A percentile compares a stretch with the other conserved stretches of the same genome.
Evolutionary conservation across 2,329 filamentous ascomycete genomes (phyloP).

Genomic region (Beauveria australis): DNA sequence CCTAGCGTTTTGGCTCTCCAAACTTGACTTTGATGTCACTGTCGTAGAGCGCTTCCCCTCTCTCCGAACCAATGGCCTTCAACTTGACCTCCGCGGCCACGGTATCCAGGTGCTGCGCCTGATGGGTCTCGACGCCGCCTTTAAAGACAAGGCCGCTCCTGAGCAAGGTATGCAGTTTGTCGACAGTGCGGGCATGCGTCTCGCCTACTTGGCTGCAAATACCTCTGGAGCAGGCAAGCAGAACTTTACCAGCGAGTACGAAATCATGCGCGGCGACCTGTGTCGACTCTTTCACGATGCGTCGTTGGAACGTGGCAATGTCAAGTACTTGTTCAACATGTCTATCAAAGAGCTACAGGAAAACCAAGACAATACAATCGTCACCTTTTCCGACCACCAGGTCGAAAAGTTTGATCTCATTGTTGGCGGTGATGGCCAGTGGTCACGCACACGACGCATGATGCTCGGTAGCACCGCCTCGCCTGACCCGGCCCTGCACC

Average conservation of each 20-base stretch:
- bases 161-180: slow-evolving; percentile 40
- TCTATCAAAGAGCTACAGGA: slow-evolving; percentile 17
- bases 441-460: slow-evolving; percentile 38
- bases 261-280: slow-evolving; percentile 48
- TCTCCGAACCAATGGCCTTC: slow-evolving; percentile 39
- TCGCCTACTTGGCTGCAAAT: slow-evolving; percentile 31
- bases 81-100: slow-evolving; percentile 45
- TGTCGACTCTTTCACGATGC: slow-evolving; percentile 33
- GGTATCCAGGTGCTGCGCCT: slow-evolving; percentile 41
- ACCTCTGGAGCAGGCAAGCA: slow-evolving; percentile 19
- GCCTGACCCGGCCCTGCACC: slow-evolving; percentile 13
- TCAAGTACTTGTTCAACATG: slow-evolving; percentile 23
- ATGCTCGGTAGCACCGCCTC: slow-evolving; percentile 24
- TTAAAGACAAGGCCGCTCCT: slow-evolving; percentile 32
- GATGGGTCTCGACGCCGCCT: slow-evolving; percentile 40
- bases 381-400: slow-evolving; percentile 34
- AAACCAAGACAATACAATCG: slow-evolving; percentile 25
- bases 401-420: slow-evolving; percentile 40
- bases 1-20: slow-evolving; percentile 41
- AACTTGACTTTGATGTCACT: slow-evolving; percentile 29
- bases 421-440: slow-evolving; percentile 47
- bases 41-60: slow-evolving; percentile 32
- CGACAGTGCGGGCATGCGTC: slow-evolving; percentile 27
- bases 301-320: slow-evolving; percentile 10
- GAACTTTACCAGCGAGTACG: slow-evolving; percentile 39